These are phyloP conservation scores for Sphaerulina musiva DNA, from an alignment of 2,329 filamentous ascomycete species.

Conservation along the genomic window DNA sequence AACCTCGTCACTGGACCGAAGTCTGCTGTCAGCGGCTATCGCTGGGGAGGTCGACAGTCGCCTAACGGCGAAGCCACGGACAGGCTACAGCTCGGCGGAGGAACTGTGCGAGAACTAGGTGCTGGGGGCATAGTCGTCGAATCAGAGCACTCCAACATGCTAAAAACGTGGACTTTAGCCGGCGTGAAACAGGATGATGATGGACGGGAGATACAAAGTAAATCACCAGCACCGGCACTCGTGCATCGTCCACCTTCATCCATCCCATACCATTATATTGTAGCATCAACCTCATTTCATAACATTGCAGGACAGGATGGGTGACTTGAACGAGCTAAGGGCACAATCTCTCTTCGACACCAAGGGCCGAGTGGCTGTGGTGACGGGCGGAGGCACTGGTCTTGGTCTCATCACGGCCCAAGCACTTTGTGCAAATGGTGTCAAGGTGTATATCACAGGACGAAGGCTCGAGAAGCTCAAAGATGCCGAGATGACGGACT, in stretches of 20 bases:
- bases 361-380: constrained; percentile 37
- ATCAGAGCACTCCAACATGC: background rate
- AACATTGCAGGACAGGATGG: constrained; percentile 17
- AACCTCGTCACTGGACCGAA: too few species aligned
- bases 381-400: constrained; percentile 43
- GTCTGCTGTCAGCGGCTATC: background rate
- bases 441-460: constrained; percentile 44
- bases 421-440: constrained; percentile 44
- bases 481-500: constrained; percentile 41
- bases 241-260: background rate
- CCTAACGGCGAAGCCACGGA: background rate
- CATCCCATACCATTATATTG: background rate
- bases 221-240: background rate
- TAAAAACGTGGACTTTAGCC: background rate
- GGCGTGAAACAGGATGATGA: background rate
- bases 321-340: constrained; percentile 22
- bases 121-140: background rate
- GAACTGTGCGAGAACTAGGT: background rate
- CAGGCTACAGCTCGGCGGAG: background rate
- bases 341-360: constrained; percentile 35
- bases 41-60: background rate
- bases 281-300: background rate
- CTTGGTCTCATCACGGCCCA: constrained; percentile 45
- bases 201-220: background rate
- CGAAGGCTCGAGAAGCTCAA: constrained; percentile 43